These are phyloP conservation scores for Candida morakotiae DNA, from an alignment of 805 yeast species.

Conservation along the genomic window DNA sequence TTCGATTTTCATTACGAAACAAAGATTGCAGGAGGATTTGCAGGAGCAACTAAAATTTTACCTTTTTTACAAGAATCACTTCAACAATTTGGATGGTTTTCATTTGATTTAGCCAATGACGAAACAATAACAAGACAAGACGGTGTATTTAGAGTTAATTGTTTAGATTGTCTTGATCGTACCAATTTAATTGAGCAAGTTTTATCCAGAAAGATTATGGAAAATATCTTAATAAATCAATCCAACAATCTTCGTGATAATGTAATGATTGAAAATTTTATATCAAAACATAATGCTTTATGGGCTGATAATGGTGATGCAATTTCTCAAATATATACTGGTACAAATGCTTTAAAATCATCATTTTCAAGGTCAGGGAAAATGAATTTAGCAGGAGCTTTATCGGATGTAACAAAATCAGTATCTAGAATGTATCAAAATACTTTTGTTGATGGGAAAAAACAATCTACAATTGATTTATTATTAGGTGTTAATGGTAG, in stretches of 20 bases:
- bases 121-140: constrained; percentile 69
- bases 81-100: constrained; percentile 77
- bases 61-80: constrained; percentile 63
- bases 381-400: constrained; percentile 93
- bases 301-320: constrained; percentile 76
- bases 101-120: constrained; percentile 55
- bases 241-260: constrained; percentile 15
- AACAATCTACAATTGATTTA: constrained; percentile 86
- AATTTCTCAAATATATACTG: constrained; percentile 58
- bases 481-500: constrained; percentile 73
- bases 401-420: constrained; percentile 95
- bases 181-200: constrained; percentile 89
- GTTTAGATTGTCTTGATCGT: constrained; percentile 89
- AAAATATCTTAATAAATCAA: constrained; percentile 28
- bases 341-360: constrained; percentile 66
- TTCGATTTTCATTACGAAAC: constrained; percentile 96
- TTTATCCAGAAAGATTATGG: constrained; percentile 67
- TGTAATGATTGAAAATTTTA: constrained; percentile 42
- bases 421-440: constrained; percentile 94
- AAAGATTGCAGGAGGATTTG: constrained; percentile 76
- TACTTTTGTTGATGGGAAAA: constrained; percentile 87
- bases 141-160: constrained; percentile 90
- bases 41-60: constrained; percentile 70
- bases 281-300: constrained; percentile 72
- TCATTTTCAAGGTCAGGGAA: constrained; percentile 93